Percentiles rank a stretch among this genome's conserved stretches.
phyloP scores from a whole-genome alignment of 192 early-diverging fungal genomes.

The Spinellus fusiger region DNA sequence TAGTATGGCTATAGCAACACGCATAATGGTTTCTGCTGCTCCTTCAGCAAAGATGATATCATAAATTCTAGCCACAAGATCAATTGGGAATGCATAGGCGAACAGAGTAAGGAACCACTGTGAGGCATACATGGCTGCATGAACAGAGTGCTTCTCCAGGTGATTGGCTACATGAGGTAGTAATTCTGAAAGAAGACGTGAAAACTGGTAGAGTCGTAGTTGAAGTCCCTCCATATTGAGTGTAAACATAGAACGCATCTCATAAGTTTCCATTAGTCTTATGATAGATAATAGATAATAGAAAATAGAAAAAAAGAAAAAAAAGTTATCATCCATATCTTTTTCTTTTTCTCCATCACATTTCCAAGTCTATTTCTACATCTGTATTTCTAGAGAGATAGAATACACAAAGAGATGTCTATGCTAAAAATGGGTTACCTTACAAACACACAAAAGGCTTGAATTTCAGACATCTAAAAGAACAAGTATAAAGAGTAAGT shows the following conservation, averaged over 20 bases:
- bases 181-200: constrained; percentile 66
- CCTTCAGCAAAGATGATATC: constrained; percentile 92
- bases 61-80: constrained; percentile 83
- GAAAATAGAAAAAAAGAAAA: neutral
- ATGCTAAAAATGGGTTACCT: no score
- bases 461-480: constrained; percentile 81
- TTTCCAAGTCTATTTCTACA: neutral
- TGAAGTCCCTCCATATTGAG: constrained; percentile 93
- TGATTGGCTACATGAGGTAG: constrained; percentile 73
- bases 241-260: constrained; percentile 89
- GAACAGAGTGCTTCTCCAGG: constrained; percentile 64
- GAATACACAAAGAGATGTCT: no score
- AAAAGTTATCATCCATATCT: no score
- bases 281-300: neutral
- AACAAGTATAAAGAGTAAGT: neutral
- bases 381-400: neutral
- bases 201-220: constrained; percentile 83
- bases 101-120: constrained; percentile 98
- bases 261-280: constrained; percentile 86
- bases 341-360: neutral
- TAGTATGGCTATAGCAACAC: constrained; percentile 82
- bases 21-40: constrained; percentile 80
- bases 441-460: constrained; percentile 92
- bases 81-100: constrained; percentile 91
- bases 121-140: constrained; percentile 86